Base-by-base conservation (phyloP, 2,329 filamentous ascomycete species). In the Aspergillus versicolor region DNA sequence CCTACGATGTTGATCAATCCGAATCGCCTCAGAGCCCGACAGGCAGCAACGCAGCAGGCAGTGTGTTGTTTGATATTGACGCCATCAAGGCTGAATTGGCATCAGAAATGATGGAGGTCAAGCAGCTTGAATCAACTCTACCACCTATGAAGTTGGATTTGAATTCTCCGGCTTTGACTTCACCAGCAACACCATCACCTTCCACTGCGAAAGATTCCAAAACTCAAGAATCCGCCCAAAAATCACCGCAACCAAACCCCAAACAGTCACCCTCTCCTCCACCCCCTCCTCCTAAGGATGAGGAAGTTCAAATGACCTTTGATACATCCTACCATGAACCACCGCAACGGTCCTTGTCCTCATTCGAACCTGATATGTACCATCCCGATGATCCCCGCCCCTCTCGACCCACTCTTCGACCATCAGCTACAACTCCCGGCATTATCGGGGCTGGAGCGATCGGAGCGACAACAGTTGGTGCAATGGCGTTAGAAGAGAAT, bases 61-160 rank as follows among this genome's bases (percentile, higher is more conserved):
- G 79, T 34, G 88, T 97, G 8, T 81, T 99, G 45, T 99, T 99
- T 67, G 94, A 99, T 67, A 86, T 99, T 46, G 94, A 99, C 67
- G 94, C 94, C 12, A 97, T 99, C 63, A 84, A 91, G 48, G 88
- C 91, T 9, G 90, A 95, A 67, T 79, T 99, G 34, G 90, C 90
- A 27, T 85, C 84, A 48, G 89, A 93, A 61, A 81, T 82, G 43
- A 82, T 84, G 22, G 82, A 87, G 71, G 86, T 95, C 62, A 88
- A 86, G 69, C 90, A 97, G 75, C 84, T 97, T 58, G 84, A 94
- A 73, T 92, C 89, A 49, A 97, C 92, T 2, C 78, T 97, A 22
- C 92, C 93, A 45, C 91, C 92, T 0, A 95, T 97, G 83, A 94
- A 91, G 71, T 82, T 97, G 56, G 84, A 88, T 59, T 66, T 88